Evolutionary conservation across 2,329 filamentous ascomycete genomes (phyloP), one percentile per base, ranked within the genome.

Genomic region (Onygenales sp.): DNA sequence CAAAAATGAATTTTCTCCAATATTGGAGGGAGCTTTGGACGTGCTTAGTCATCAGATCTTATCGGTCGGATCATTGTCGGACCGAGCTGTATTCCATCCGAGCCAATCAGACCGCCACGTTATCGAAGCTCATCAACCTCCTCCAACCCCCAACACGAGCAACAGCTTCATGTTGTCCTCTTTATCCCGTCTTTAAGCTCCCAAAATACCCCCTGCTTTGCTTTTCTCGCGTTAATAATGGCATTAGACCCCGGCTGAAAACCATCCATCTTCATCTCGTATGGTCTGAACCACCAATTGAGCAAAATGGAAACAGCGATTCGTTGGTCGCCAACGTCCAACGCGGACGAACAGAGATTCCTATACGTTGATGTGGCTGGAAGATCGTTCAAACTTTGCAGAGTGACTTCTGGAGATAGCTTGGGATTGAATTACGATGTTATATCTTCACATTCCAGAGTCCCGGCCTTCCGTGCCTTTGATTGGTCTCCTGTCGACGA

Each of bases 401-500:
- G 75, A 57, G 70, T 82, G 49, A 70, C 66, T 8, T 61, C 63
- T 4, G 67, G 70, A 49, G 62, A 67, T 48, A 65, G 62, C 11
- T 44, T 42, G 36, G 68, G 66, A 14, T 61, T 83, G 51, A 67
- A 72, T 17, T 81, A 82, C 68, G 74, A 78, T 51, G 71, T 78
- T 17, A 62, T 83, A 6, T 74, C 76, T 14, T 73, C 75, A 2
- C 75, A 77, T 53, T 75, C 75, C 59, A 77, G 78, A 56, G 73
- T 84, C 1, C 80, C 81, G 32, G 75, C 77, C 32, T 84, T 84
- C 62, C 80, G 79, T 40, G 81, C 82, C 11, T 85, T 85, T 65
- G 82, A 84, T 65, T 85, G 81, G 81, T 84, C 81, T 6, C 77
- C 78, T 52, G 73, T 71, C 37, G 74, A 83, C 58, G 77, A 82